Base-by-base conservation (phyloP, 169 alveolate species). In the Cyclospora cayetanensis region DNA sequence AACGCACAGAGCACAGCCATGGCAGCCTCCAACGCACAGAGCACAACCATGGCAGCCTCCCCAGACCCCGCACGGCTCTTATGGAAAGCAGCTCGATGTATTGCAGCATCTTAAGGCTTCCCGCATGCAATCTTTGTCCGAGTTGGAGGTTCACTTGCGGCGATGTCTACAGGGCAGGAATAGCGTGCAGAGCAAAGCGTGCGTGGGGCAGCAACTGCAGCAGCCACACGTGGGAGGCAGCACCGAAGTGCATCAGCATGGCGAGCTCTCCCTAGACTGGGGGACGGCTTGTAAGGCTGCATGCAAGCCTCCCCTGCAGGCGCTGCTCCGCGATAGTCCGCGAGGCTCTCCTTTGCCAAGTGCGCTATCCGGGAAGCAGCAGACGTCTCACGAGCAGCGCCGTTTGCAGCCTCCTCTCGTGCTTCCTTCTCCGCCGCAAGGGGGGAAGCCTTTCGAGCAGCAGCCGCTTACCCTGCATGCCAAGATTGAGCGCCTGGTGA, bases 161-260 rank as follows among this genome's bases (percentile, higher is more conserved):
- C 35, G 31, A 7, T 29, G 42, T 12, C 27, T 65, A 42, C 20
- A 65, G 15, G 77, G 31, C 0, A 65, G 37, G 20, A 46, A 22
- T 15, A 46, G 60, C 60, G 0, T 9, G 74, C 74, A 18, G 25
- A 50, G 18, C 60, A 50, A 50, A 50, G 25, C 9, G 60, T 18
- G 18, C 25, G 37, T 20, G 27, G 60, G 20, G 25, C 84, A 72
- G 60, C 84, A 72, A 55, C 84, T 37, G 53, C 84, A 72, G 84
- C 84, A 35, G 55, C 84, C 31, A 29, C 84, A 72, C 29, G 79
- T 9, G 20, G 79, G 42, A 31, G 1, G 37, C 84, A 72, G 84
- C 84, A 72, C 60, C 84, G 1, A n/a, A n/a, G n/a, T n/a, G 84
- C 37, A 18, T 27, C 22, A 39, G 55, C 84, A 39, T 0, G 39